phyloP scores from a whole-genome alignment of 1,284 basidiomycete species.

The Apiotrichum porosum region DNA sequence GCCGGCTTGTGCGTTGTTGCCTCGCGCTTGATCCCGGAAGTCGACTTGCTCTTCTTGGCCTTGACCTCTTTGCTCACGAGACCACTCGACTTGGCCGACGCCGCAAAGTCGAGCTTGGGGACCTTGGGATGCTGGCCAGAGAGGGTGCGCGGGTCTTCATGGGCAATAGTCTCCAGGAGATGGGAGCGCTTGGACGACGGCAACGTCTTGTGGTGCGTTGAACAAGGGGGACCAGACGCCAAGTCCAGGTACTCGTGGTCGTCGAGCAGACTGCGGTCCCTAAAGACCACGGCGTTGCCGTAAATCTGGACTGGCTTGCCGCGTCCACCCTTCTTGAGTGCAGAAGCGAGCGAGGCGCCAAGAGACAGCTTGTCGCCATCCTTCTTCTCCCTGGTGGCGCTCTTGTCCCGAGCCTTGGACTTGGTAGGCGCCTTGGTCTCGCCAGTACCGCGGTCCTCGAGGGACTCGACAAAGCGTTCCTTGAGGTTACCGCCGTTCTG shows the following conservation, averaged over 20 bases:
- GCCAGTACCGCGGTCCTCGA: constrained; percentile 31
- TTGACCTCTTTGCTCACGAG: constrained; percentile 33
- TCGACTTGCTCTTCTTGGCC: constrained; percentile 21
- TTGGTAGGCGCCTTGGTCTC: constrained; percentile 10
- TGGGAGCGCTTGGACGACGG: constrained; percentile 46
- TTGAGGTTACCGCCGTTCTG: constrained; percentile 30
- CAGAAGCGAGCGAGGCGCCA: constrained; percentile 36
- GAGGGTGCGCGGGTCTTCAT: constrained; percentile 45
- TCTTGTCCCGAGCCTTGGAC: constrained; percentile 19
- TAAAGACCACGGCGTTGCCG: constrained; percentile 50
- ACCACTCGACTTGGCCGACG: constrained; percentile 36
- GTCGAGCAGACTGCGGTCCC: constrained; percentile 49
- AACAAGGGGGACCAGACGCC: constrained; percentile 49
- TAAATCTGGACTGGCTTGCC: constrained; percentile 50
- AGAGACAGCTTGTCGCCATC: constrained; percentile 18
- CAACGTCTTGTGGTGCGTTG: constrained; percentile 29
- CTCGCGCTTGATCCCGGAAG: constrained; percentile 1
- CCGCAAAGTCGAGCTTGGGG: constrained; percentile 43
- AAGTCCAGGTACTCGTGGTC: constrained; percentile 52
- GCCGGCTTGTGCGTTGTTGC: background rate
- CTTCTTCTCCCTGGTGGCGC: constrained; percentile 6
- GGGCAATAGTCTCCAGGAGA: constrained; percentile 47
- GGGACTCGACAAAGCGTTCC: constrained; percentile 53
- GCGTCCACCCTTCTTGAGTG: constrained; percentile 51
- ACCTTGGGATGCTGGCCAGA: constrained; percentile 42